Evolutionary conservation across 352 stramenopile genomes (phyloP), one percentile per base, ranked within the genome.

Genomic region (Globisporangium splendens): DNA sequence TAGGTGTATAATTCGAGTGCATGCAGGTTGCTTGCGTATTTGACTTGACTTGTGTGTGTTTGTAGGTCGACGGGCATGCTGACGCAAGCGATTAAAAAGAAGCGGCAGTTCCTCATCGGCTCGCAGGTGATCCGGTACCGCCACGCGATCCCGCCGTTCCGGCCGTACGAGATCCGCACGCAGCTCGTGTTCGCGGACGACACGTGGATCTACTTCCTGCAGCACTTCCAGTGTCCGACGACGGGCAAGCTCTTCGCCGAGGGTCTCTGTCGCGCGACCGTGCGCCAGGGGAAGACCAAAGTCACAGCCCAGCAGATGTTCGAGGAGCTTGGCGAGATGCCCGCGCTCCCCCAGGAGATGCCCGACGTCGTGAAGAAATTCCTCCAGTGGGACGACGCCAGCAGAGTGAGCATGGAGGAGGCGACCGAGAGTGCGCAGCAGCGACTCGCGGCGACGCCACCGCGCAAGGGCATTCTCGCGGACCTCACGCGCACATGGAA

Each of bases 81-180:
- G 53, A 79, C 64, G 46, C 60, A 88, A 22, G 74, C 75, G 10
- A 48, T 89, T 48, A 88, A 87, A 69, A 77, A 88, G 50, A 67
- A 68, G 1, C 79, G 78, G 59, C 73, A 86, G 63, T 78, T 91
- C 44, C 56, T 89, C 18, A 70, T 79, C 0, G 79, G 59, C 22
- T 88, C 80, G 46, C 81, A 93, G 54, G 63, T 68, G 10, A 78
- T 89, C 33, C 77, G 79, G 18, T 87, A 82, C 70, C 77, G 79
- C n/a, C 66, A 79, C 38, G 62, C 70, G n/a, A 83, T 89, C 50
- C 57, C 68, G 6, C 70, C 77, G 17, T 85, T 88, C 56, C 61
- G 70, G 11, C 61, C 77, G 11, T 89, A 89, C 54, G 77, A 89
- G 59, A 75, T 89, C 47, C 77, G 72, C 57, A 77, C 79, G 33